phyloP scores from a whole-genome alignment of 148 eudicot species.

The Fallopia convolvulus region DNA sequence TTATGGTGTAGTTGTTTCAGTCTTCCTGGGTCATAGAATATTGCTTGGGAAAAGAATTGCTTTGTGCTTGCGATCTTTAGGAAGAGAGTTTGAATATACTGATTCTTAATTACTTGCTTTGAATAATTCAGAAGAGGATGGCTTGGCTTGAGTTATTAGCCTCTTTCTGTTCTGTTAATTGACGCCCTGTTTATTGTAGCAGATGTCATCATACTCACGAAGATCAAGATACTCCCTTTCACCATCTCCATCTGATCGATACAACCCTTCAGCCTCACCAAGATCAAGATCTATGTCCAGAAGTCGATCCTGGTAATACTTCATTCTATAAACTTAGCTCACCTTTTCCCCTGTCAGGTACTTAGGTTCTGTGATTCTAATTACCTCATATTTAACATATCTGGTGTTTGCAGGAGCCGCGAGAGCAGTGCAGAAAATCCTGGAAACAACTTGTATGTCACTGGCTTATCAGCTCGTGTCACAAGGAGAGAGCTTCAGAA shows the following conservation, averaged over 20 bases:
- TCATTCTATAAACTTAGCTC: neutral
- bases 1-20: neutral
- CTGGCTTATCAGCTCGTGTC: conserved; percentile 71
- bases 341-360: neutral
- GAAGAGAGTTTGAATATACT: neutral
- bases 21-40: neutral
- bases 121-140: no score
- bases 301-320: conserved; percentile 58
- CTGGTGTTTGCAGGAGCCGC: conserved; percentile 43
- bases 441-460: conserved; percentile 92
- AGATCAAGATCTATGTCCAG: conserved; percentile 55
- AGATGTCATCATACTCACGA: conserved; percentile 81
- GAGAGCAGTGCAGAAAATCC: conserved; percentile 81
- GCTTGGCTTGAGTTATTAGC: no score
- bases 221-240: conserved; percentile 61
- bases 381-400: neutral
- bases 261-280: conserved; percentile 33
- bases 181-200: neutral
- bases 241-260: conserved; percentile 46
- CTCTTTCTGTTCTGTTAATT: neutral
- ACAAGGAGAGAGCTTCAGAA: conserved; percentile 76
- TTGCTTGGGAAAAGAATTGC: neutral
- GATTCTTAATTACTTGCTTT: neutral
- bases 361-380: neutral
- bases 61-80: neutral